These are phyloP conservation scores for Ceratobasidium theobromae DNA, from an alignment of 1,284 basidiomycete species.

Conservation along the genomic window DNA sequence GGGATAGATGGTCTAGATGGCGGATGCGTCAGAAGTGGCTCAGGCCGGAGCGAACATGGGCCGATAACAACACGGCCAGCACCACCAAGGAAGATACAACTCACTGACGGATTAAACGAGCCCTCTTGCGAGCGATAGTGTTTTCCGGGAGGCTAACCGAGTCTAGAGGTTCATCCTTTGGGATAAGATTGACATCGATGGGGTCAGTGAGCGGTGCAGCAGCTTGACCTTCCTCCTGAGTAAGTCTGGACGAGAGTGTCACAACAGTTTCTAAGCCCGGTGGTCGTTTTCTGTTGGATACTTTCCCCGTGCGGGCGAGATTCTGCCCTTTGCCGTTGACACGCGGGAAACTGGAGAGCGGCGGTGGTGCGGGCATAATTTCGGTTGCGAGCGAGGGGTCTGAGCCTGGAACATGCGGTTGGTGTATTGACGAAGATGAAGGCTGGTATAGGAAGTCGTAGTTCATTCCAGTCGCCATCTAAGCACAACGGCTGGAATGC, in stretches of 20 bases:
- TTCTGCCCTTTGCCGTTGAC: slow-evolving; percentile 31
- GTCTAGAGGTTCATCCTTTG: background rate
- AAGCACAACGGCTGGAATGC: background rate
- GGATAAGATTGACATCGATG: background rate
- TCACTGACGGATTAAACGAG: slow-evolving; percentile 19
- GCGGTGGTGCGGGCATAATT: slow-evolving; percentile 37
- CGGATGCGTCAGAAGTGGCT: background rate
- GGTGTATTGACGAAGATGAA: slow-evolving; percentile 26
- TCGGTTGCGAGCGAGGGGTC: slow-evolving; percentile 38
- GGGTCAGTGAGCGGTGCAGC: background rate
- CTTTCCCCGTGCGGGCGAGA: slow-evolving; percentile 9
- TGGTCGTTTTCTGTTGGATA: slow-evolving; percentile 4
- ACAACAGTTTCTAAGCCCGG: slow-evolving; percentile 4
- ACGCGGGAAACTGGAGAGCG: slow-evolving; percentile 30
- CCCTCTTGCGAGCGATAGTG: slow-evolving; percentile 19
- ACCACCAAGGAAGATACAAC: background rate
- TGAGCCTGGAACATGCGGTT: slow-evolving; percentile 28
- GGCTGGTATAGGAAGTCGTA: slow-evolving; percentile 27
- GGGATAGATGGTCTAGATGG: slow-evolving; percentile 14
- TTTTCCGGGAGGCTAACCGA: background rate
- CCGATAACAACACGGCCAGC: background rate
- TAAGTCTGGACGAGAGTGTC: background rate
- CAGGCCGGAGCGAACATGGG: background rate
- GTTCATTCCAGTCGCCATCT: slow-evolving; percentile 30
- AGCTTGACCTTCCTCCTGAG: background rate